Conservation (phyloP, 768 basidiomycete genomes). For the Suillus decipiens region DNA sequence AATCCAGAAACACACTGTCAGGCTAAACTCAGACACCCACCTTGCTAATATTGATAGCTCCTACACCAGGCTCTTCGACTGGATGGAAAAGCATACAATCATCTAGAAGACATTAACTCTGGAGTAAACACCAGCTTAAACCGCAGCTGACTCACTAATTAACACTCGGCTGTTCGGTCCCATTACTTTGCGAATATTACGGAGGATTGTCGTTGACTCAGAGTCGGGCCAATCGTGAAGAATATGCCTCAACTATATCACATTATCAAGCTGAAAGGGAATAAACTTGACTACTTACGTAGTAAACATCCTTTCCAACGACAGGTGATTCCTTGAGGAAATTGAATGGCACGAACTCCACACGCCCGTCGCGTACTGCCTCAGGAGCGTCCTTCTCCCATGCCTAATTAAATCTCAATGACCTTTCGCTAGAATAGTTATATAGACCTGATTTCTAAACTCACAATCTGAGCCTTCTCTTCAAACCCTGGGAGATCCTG, state of each 20-base stretch:
- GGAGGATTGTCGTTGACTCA: constrained; percentile 33
- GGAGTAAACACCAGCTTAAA: neutral
- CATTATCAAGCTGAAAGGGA: neutral
- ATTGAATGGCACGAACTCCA: constrained; percentile 22
- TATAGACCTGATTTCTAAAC: neutral
- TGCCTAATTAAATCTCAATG: constrained; percentile 3
- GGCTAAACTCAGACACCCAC: neutral
- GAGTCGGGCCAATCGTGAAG: constrained; percentile 40
- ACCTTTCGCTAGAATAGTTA: neutral
- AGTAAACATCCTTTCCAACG: constrained; percentile 25
- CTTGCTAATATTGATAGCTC: neutral
- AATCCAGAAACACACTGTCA: neutral
- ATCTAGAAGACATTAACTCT: constrained; percentile 15
- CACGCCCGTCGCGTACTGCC: constrained; percentile 18
- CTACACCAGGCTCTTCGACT: constrained; percentile 9
- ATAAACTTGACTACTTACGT: constrained; percentile 17
- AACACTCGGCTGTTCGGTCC: constrained; percentile 31
- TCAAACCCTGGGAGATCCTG: constrained; percentile 34
- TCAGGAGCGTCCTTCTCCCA: constrained; percentile 24
- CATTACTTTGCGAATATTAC: constrained; percentile 31
- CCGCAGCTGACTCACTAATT: constrained; percentile 30
- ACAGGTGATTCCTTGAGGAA: constrained; percentile 24
- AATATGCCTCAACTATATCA: constrained; percentile 26
- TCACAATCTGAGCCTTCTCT: constrained; percentile 15
- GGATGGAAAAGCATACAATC: constrained; percentile 22